phyloP scores from a whole-genome alignment of 176 grass and related monocot species.

The Phragmites australis region DNA sequence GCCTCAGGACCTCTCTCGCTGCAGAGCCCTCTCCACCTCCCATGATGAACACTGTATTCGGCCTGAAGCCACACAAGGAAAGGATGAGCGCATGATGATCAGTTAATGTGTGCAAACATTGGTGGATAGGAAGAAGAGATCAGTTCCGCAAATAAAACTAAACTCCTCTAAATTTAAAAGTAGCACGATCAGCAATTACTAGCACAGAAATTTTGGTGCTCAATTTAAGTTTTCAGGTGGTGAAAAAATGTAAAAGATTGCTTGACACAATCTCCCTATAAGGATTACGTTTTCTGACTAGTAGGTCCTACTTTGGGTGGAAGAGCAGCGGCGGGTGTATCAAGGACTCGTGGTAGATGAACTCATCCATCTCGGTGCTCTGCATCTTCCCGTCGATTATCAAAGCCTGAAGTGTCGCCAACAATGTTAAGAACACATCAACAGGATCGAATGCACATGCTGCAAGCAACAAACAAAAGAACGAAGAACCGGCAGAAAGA shows the following conservation, averaged over 20 bases:
- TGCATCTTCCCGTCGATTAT: constrained; percentile 89
- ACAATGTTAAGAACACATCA: background rate
- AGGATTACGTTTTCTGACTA: background rate
- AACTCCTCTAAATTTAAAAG: background rate
- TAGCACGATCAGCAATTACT: background rate
- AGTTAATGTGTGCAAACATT: background rate
- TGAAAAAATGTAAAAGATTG: too few relatives aligned
- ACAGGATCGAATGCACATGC: background rate
- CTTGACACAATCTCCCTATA: background rate
- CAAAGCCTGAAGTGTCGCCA: constrained; percentile 39
- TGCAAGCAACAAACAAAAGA: background rate
- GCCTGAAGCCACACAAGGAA: constrained; percentile 29
- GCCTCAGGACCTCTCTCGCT: constrained; percentile 61
- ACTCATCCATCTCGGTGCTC: constrained; percentile 78
- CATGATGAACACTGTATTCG: constrained; percentile 76
- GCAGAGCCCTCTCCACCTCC: constrained; percentile 81
- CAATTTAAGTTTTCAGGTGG: background rate
- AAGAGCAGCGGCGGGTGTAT: constrained; percentile 70
- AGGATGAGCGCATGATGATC: background rate
- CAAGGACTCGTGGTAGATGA: constrained; percentile 82
- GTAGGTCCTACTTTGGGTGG: constrained; percentile 51
- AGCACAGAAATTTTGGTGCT: background rate
- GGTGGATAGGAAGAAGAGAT: background rate
- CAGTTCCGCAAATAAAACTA: background rate
- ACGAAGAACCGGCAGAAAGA: background rate